Base-by-base conservation (phyloP, 2,329 filamentous ascomycete species). In the Aspergillus fischeri region DNA sequence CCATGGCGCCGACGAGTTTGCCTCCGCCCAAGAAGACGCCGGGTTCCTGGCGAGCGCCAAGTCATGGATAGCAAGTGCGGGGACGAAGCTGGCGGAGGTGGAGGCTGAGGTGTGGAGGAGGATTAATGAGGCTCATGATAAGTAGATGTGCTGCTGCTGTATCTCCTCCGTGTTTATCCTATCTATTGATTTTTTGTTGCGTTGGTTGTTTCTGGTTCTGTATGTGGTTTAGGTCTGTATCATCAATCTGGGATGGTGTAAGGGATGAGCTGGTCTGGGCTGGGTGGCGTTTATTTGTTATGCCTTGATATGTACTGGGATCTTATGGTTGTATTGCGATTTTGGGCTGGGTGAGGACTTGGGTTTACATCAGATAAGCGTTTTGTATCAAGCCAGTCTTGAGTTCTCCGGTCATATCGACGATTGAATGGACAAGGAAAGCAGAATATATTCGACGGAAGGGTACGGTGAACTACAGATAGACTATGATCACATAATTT, bases 31-130 rank as follows among this genome's bases (percentile, higher is more conserved):
- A 3, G 44, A 14, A 27, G 21, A 5, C 11, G 8, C 11, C 5
- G 72, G 57, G 25, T 72, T 64, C 64, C 49, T 76, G 64, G 70
- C 70, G 32, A 70, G 68, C 4, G 75, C 78, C 1, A 79, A 74
- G 63, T 70, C 70, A 7, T 80, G 77, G 76, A 68, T 75, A 56
- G 67, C 65, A 42, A 69, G 59, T 51, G 76, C 74, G 21, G 77
- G 77, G 4, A 67, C 63, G 51, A 76, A 76, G 56, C 60, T 78
- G 55, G 74, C 70, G 8, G 73, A 80, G 67, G 73, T 76, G 48
- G 78, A 80, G 66, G 74, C 75, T 54, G 75, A 75, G 67, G 74
- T 78, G 49, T 81, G 79, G 79, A 78, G 68, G 69, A 70, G 71
- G 59, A 75, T 81, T 53, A 78, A 78, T 67, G 66, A 70, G 58